Percentiles rank a stretch among this genome's conserved stretches.
Conservation (phyloP, 805 yeast genomes). For the Saturnispora dispora region DNA sequence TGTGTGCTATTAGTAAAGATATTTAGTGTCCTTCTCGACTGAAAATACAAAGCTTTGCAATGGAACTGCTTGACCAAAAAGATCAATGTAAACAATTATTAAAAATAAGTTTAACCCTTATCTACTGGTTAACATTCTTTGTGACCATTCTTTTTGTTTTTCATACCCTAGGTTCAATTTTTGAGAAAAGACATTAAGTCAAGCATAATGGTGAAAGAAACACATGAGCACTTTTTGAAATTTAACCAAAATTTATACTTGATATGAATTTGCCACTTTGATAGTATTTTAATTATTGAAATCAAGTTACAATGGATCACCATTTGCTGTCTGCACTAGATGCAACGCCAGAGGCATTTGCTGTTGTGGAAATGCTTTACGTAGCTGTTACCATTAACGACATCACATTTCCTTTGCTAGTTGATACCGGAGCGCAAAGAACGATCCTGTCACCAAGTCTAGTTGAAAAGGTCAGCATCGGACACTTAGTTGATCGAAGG, state of each 20-base stretch:
- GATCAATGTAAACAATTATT: too few relatives aligned
- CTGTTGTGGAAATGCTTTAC: conserved; percentile 75
- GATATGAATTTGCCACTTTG: background rate
- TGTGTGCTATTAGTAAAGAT: too few relatives aligned
- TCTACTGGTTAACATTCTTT: too few relatives aligned
- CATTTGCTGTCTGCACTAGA: conserved; percentile 75
- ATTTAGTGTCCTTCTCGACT: too few relatives aligned
- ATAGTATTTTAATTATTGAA: background rate
- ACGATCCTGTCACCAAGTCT: conserved; percentile 74
- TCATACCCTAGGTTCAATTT: too few relatives aligned
- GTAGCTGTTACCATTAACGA: conserved; percentile 74
- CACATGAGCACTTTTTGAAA: background rate
- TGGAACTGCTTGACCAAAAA: too few relatives aligned
- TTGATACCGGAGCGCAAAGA: conserved; percentile 92
- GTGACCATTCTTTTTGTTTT: too few relatives aligned
- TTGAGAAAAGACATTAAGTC: too few relatives aligned
- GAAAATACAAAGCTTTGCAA: too few relatives aligned
- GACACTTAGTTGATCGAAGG: conserved; percentile 68
- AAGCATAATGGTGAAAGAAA: too few relatives aligned
- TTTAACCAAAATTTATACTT: background rate
- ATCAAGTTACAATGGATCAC: conserved; percentile 58
- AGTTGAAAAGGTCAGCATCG: conserved; percentile 64
- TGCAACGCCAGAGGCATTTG: conserved; percentile 83
- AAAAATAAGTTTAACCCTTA: too few relatives aligned
- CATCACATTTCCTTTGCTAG: conserved; percentile 77